These are phyloP conservation scores for Hypoxylon sp. DNA, from an alignment of 2,329 filamentous ascomycete species.

Conservation along the genomic window DNA sequence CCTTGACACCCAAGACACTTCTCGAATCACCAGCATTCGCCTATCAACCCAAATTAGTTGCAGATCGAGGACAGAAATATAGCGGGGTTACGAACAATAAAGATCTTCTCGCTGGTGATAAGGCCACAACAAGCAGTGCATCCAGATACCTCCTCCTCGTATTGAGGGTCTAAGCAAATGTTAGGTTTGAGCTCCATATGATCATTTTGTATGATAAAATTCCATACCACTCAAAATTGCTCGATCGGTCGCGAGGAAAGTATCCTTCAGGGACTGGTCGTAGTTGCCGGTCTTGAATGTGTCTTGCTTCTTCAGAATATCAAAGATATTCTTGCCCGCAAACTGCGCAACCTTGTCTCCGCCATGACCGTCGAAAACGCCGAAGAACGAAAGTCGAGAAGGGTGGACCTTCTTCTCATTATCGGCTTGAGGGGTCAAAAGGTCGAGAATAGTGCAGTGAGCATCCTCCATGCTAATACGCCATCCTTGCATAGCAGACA, in stretches of 20 bases:
- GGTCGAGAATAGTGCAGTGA: slow-evolving; percentile 89
- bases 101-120: slow-evolving; percentile 92
- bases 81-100: slow-evolving; percentile 77
- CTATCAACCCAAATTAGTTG: slow-evolving; percentile 61
- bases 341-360: slow-evolving; percentile 97
- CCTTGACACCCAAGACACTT: slow-evolving; percentile 95
- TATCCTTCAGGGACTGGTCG: slow-evolving; percentile 96
- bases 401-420: slow-evolving; percentile 72
- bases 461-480: slow-evolving; percentile 99
- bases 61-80: slow-evolving; percentile 20
- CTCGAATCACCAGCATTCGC: slow-evolving; percentile 97
- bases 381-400: slow-evolving; percentile 91
- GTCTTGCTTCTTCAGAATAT: slow-evolving; percentile 95
- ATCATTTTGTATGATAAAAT: slow-evolving; percentile 14
- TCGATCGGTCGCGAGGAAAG: slow-evolving; percentile 94
- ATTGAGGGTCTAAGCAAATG: slow-evolving; percentile 80
- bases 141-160: slow-evolving; percentile 97
- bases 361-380: slow-evolving; percentile 97
- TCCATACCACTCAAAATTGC: slow-evolving; percentile 90
- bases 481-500: slow-evolving; percentile 99
- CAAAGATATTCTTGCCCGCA: slow-evolving; percentile 90
- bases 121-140: slow-evolving; percentile 95
- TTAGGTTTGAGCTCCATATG: slow-evolving; percentile 31
- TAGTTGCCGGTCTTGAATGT: slow-evolving; percentile 92
- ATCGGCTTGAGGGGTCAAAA: slow-evolving; percentile 70